A percentile compares a stretch with the other conserved stretches of the same genome.
These are phyloP conservation scores for Niebla homalea DNA, from an alignment of 495 filamentous ascomycete species.

Conservation along the genomic window DNA sequence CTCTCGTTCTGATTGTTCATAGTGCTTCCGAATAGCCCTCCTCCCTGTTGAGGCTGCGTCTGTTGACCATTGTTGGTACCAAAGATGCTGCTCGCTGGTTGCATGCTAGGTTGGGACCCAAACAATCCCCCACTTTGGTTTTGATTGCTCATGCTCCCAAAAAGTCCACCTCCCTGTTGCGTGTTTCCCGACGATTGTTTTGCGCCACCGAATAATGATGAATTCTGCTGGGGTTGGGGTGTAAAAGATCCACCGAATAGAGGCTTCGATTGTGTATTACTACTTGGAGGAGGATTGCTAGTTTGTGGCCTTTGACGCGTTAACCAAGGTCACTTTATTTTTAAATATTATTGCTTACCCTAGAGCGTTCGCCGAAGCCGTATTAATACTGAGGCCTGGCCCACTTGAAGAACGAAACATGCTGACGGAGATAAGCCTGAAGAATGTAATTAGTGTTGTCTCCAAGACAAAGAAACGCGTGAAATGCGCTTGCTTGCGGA, in stretches of 20 bases:
- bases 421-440: background rate
- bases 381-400: conserved; percentile 61
- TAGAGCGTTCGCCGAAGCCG: conserved; percentile 56
- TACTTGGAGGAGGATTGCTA: background rate
- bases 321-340: background rate
- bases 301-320: background rate
- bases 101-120: conserved; percentile 17
- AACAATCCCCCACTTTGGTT: conserved; percentile 21
- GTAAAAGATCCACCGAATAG: conserved; percentile 25
- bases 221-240: conserved; percentile 24
- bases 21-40: conserved; percentile 26
- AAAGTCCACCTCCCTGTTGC: conserved; percentile 23
- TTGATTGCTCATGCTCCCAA: conserved; percentile 21
- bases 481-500: background rate
- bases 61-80: conserved; percentile 6
- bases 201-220: conserved; percentile 23
- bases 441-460: background rate
- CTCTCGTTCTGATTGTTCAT: conserved; percentile 8
- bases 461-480: background rate
- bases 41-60: conserved; percentile 20
- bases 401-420: conserved; percentile 17
- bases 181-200: conserved; percentile 17
- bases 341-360: conserved; percentile 38
- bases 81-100: conserved; percentile 11
- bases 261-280: background rate